Evolutionary conservation across 306 rosid species (phyloP).

Genomic region (Crataegus laevigata): DNA sequence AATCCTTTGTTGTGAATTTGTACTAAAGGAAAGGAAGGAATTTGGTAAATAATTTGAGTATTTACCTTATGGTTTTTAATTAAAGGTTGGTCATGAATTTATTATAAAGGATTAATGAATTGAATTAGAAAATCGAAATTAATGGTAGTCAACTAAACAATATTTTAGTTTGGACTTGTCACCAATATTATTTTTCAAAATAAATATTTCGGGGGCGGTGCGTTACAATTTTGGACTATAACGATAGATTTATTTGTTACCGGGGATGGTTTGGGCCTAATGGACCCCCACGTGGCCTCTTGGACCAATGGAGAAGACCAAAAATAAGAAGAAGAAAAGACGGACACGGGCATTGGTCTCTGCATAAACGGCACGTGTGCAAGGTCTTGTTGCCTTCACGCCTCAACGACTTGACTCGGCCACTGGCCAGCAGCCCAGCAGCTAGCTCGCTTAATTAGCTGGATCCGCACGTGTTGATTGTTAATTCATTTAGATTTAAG

Average conservation of each 20-base stretch:
- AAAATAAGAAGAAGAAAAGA: not conserved
- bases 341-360: constrained; percentile 28
- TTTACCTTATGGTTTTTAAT: too few relatives aligned
- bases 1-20: too few relatives aligned
- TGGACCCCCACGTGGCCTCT: constrained; percentile 26
- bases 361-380: constrained; percentile 30
- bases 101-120: too few relatives aligned
- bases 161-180: too few relatives aligned
- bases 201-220: too few relatives aligned
- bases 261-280: not conserved
- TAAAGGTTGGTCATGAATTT: too few relatives aligned
- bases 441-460: not conserved
- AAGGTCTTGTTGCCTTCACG: constrained; percentile 2
- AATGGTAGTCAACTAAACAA: too few relatives aligned
- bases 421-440: not conserved
- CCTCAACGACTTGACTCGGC: not conserved
- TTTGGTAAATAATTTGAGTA: too few relatives aligned
- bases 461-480: constrained; percentile 28
- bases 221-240: too few relatives aligned
- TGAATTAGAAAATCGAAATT: too few relatives aligned
- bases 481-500: not conserved
- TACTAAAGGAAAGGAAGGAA: too few relatives aligned
- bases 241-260: not conserved
- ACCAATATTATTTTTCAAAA: too few relatives aligned
- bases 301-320: constrained; percentile 9